phyloP scores from a whole-genome alignment of 176 grass and related monocot species.

The Miscanthus lutarioriparius region DNA sequence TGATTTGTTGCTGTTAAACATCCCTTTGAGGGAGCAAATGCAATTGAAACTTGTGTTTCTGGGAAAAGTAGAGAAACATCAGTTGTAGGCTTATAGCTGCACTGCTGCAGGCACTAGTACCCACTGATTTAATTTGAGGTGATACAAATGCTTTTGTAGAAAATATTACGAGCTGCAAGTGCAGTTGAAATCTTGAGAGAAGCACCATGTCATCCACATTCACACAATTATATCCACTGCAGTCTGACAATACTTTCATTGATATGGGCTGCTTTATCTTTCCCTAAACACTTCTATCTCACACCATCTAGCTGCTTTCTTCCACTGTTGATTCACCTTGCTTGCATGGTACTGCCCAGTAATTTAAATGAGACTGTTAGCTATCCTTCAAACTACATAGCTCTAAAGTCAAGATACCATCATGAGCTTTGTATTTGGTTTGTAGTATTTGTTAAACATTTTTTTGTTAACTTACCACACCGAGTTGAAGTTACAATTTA shows the following conservation, averaged over 20 bases:
- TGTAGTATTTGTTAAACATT: conserved; percentile 11
- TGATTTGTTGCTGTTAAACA: conserved; percentile 19
- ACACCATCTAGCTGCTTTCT: not conserved
- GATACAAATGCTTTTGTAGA: not conserved
- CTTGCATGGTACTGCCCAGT: not conserved
- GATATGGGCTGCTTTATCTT: not conserved
- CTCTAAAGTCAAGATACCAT: not conserved
- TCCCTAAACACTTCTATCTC: not conserved
- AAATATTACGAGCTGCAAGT: not conserved
- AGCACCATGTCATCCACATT: not conserved
- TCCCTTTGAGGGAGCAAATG: not conserved
- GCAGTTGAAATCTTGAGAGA: not conserved
- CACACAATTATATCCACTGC: not conserved
- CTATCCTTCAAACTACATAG: not conserved
- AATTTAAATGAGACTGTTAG: conserved; percentile 1
- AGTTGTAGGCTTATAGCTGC: not conserved
- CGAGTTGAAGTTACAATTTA: not conserved
- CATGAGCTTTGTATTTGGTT: conserved; percentile 4
- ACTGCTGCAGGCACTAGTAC: not conserved
- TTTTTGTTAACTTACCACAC: not conserved
- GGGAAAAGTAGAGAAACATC: not conserved
- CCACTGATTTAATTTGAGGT: not conserved
- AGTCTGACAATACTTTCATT: conserved; percentile 2
- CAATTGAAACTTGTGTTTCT: not conserved
- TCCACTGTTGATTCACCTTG: not conserved